Conservation (phyloP, 352 stramenopile species). For the Pythium brassicae region DNA sequence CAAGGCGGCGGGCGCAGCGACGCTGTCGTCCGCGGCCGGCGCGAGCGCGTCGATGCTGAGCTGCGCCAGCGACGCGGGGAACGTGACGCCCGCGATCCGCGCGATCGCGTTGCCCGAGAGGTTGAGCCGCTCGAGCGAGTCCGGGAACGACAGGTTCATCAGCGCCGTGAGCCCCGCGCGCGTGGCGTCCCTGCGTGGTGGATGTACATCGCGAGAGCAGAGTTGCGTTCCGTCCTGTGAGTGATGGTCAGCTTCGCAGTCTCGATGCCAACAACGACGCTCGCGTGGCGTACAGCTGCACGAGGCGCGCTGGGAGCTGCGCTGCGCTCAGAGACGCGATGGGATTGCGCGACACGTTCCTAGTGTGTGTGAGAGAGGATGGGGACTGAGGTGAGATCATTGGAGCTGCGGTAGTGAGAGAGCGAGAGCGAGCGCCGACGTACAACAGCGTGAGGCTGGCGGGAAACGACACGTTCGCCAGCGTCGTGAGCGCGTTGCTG, state of each 20-base stretch:
- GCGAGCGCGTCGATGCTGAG: constrained; percentile 19
- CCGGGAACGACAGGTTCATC: constrained; percentile 29
- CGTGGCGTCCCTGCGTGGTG: constrained; percentile 13
- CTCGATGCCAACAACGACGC: no score
- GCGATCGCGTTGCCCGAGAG: constrained; percentile 32
- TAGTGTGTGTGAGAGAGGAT: background rate
- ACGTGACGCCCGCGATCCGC: constrained; percentile 27
- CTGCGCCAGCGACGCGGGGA: constrained; percentile 20
- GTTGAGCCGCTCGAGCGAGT: constrained; percentile 26
- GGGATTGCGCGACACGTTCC: constrained; percentile 31
- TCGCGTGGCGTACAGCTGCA: constrained; percentile 18
- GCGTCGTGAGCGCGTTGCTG: constrained; percentile 7
- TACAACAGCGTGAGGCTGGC: constrained; percentile 5
- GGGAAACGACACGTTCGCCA: constrained; percentile 2
- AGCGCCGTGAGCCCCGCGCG: constrained; percentile 23
- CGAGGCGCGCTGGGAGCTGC: constrained; percentile 19
- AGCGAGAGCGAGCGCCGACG: background rate
- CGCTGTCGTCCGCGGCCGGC: background rate
- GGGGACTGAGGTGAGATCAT: no score
- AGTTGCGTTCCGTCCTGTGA: no score
- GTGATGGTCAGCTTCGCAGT: no score
- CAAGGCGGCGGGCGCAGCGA: background rate
- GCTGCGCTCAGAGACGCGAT: constrained; percentile 24
- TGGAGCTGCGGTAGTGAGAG: background rate
- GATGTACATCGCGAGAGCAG: no score